Evolutionary conservation across 2,329 filamentous ascomycete genomes (phyloP).

Genomic region (Ceratocystis harringtonii): DNA sequence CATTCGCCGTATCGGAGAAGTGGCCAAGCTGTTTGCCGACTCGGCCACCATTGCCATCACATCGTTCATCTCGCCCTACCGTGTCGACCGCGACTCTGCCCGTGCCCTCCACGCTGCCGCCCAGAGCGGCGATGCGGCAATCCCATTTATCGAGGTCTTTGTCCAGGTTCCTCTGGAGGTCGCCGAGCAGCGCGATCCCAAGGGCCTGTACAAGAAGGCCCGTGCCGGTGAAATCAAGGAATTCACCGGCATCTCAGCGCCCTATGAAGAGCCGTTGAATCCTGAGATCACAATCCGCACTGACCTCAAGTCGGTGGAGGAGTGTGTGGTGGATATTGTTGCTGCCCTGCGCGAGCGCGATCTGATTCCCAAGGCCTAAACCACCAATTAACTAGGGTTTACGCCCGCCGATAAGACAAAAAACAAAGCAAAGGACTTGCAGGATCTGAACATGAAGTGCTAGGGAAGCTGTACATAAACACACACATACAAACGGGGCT

Average conservation of each 20-base stretch:
- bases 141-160: slow-evolving; percentile 87
- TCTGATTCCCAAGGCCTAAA: slow-evolving; percentile 16
- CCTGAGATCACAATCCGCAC: slow-evolving; percentile 81
- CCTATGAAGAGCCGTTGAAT: slow-evolving; percentile 77
- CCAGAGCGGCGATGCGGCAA: slow-evolving; percentile 40
- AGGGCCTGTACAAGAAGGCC: slow-evolving; percentile 96
- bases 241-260: slow-evolving; percentile 89
- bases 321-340: slow-evolving; percentile 74
- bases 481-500: background rate
- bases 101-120: slow-evolving; percentile 60
- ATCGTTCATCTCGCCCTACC: slow-evolving; percentile 93
- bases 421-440: background rate
- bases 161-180: slow-evolving; percentile 84
- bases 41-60: slow-evolving; percentile 75
- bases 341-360: slow-evolving; percentile 61
- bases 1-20: slow-evolving; percentile 90
- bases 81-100: slow-evolving; percentile 68
- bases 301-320: slow-evolving; percentile 68
- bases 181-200: slow-evolving; percentile 88
- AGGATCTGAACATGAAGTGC: background rate
- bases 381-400: too few relatives aligned
- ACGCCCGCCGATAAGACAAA: too few relatives aligned
- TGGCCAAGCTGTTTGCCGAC: slow-evolving; percentile 94
- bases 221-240: slow-evolving; percentile 87
- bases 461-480: slow-evolving; percentile 1